phyloP scores from a whole-genome alignment of 345 rosid species.

The Aquilaria sinensis region DNA sequence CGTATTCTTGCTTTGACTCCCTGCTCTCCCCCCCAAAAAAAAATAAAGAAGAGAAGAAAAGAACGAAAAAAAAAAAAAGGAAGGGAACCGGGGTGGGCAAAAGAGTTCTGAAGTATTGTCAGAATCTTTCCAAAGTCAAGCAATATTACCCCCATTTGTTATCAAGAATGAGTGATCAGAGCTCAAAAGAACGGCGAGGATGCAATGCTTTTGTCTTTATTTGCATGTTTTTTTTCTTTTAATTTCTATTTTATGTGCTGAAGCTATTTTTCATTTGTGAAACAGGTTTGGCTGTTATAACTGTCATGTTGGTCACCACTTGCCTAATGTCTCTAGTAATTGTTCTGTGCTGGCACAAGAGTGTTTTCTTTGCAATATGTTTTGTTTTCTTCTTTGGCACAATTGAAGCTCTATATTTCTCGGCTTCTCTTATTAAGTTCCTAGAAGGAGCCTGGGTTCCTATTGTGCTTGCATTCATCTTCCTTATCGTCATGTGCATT shows the following conservation, averaged over 20 bases:
- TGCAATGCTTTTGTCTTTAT: background rate
- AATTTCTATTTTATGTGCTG: background rate
- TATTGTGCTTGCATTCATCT: slow-evolving; percentile 67
- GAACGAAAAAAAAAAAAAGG: no score
- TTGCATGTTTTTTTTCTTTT: background rate
- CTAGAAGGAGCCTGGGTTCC: slow-evolving; percentile 99
- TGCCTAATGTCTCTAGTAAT: slow-evolving; percentile 95
- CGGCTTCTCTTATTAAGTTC: slow-evolving; percentile 90
- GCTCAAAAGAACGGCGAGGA: background rate
- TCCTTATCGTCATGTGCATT: slow-evolving; percentile 70
- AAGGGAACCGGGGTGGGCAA: no score
- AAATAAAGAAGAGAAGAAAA: no score
- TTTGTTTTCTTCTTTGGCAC: slow-evolving; percentile 80
- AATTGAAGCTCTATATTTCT: slow-evolving; percentile 87
- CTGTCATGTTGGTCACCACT: slow-evolving; percentile 97
- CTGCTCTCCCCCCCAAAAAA: no score
- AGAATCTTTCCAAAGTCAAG: no score
- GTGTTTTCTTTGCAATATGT: slow-evolving; percentile 52
- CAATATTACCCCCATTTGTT: background rate
- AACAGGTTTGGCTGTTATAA: slow-evolving; percentile 96
- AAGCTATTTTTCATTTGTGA: slow-evolving; percentile 1
- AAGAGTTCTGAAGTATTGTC: no score
- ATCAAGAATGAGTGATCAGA: no score
- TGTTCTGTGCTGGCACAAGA: slow-evolving; percentile 91
- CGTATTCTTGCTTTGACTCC: no score